Conservation (phyloP, 192 early-diverging fungal species). For the Podila horticola region DNA sequence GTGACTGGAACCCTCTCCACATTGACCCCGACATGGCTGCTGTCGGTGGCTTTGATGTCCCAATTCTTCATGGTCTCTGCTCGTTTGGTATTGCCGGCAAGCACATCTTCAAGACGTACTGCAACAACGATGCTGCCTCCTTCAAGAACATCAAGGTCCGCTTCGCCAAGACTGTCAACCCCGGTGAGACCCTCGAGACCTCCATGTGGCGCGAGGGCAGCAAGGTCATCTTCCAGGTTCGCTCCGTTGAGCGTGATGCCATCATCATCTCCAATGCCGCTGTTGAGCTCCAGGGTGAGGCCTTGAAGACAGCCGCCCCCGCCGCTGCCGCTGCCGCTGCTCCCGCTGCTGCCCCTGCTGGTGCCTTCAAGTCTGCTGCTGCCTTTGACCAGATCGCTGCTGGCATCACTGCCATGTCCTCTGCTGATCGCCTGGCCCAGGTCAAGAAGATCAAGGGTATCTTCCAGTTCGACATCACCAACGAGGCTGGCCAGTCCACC, state of each 20-base stretch:
- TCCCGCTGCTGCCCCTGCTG: constrained; percentile 57
- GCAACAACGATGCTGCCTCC: constrained; percentile 70
- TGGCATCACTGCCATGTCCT: constrained; percentile 62
- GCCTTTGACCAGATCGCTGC: constrained; percentile 77
- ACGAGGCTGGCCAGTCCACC: constrained; percentile 68
- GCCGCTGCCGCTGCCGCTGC: constrained; percentile 37
- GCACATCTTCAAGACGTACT: constrained; percentile 85
- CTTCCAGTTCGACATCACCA: constrained; percentile 85
- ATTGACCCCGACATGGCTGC: constrained; percentile 95
- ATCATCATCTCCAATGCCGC: constrained; percentile 94
- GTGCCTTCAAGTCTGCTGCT: constrained; percentile 78
- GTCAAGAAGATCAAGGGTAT: constrained; percentile 81
- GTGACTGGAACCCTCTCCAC: constrained; percentile 98
- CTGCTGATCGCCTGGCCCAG: constrained; percentile 68
- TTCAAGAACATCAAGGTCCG: constrained; percentile 93
- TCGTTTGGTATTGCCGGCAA: constrained; percentile 92
- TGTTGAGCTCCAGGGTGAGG: constrained; percentile 76
- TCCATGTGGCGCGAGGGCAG: constrained; percentile 94
- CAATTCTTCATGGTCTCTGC: constrained; percentile 97
- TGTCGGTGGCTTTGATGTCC: constrained; percentile 95
- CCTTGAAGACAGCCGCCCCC: constrained; percentile 43
- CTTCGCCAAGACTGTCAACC: constrained; percentile 89
- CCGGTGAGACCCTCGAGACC: constrained; percentile 98
- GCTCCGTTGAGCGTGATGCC: constrained; percentile 92
- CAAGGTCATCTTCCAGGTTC: constrained; percentile 94